Conservation (phyloP, 2,329 filamentous ascomycete species). For the Scedosporium aurantiacum region DNA sequence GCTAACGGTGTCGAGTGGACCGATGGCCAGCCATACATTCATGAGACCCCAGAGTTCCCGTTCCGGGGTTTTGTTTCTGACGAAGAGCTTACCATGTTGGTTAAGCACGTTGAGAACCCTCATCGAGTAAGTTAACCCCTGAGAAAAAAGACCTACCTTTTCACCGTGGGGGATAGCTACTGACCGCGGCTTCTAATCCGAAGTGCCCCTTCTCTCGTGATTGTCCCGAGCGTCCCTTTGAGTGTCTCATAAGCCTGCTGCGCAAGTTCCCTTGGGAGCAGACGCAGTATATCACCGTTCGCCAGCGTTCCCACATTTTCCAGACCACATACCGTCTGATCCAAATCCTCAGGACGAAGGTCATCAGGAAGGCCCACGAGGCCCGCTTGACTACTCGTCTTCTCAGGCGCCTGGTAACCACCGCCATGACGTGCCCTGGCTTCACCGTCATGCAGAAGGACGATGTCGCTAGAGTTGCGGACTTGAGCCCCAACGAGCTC, state of each 20-base stretch:
- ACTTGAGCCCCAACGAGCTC: constrained; percentile 22
- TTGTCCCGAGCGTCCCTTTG: constrained; percentile 53
- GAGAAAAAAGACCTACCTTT: constrained; percentile 4
- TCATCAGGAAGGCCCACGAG: constrained; percentile 27
- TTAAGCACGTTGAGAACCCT: constrained; percentile 51
- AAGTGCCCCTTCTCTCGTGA: constrained; percentile 49
- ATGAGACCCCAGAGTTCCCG: constrained; percentile 18
- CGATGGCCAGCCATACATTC: constrained; percentile 30
- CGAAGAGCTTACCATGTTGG: constrained; percentile 53
- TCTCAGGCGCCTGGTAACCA: constrained; percentile 37
- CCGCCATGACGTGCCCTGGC: constrained; percentile 46
- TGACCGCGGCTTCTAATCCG: neutral
- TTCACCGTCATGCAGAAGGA: constrained; percentile 53
- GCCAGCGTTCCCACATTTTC: constrained; percentile 43
- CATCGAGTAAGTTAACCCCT: constrained; percentile 39
- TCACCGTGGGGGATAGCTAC: constrained; percentile 4
- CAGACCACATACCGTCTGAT: constrained; percentile 39
- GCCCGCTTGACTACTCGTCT: constrained; percentile 41
- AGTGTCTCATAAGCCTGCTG: constrained; percentile 53
- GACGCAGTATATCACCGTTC: constrained; percentile 44
- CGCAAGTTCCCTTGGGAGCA: constrained; percentile 54
- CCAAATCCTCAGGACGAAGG: constrained; percentile 28
- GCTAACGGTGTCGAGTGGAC: constrained; percentile 46
- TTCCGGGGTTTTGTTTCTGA: constrained; percentile 51
- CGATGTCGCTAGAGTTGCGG: constrained; percentile 35